phyloP scores from a whole-genome alignment of 768 basidiomycete genomes.

The Tephrocybe sp. region DNA sequence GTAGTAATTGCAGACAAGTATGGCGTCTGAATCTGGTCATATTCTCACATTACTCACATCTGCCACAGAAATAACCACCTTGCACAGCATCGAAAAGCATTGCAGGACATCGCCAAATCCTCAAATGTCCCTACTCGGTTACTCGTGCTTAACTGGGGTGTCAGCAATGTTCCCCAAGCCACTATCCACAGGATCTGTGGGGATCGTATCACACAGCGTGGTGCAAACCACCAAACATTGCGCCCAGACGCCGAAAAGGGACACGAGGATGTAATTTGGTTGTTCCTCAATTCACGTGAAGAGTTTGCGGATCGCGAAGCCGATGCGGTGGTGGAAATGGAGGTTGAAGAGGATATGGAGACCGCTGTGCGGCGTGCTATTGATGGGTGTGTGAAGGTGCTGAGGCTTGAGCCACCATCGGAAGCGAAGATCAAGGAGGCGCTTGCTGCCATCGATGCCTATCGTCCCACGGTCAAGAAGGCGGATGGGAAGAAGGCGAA shows the following conservation, averaged over 20 bases:
- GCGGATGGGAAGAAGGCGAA: constrained; percentile 29
- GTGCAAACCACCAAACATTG: constrained; percentile 83
- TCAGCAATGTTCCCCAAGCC: constrained; percentile 50
- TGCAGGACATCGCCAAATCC: constrained; percentile 52
- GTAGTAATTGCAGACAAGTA: constrained; percentile 95
- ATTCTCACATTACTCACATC: background rate
- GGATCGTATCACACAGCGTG: constrained; percentile 71
- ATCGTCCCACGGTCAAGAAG: constrained; percentile 36
- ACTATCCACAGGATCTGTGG: constrained; percentile 73
- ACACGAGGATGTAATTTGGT: constrained; percentile 83
- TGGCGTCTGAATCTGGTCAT: constrained; percentile 28
- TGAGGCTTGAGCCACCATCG: constrained; percentile 52
- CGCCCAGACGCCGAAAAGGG: constrained; percentile 45
- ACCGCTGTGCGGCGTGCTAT: constrained; percentile 57
- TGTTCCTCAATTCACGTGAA: constrained; percentile 67
- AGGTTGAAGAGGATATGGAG: constrained; percentile 46
- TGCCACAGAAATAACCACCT: constrained; percentile 82
- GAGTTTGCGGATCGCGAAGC: constrained; percentile 51
- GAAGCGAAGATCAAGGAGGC: constrained; percentile 58
- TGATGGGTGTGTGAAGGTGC: constrained; percentile 49
- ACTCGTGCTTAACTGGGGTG: constrained; percentile 78
- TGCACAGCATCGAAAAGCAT: constrained; percentile 67
- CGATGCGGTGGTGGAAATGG: constrained; percentile 68
- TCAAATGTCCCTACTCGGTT: constrained; percentile 60
- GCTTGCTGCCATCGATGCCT: constrained; percentile 40